phyloP scores from a whole-genome alignment of 805 yeast genomes.

The Teunomyces pallodes region DNA sequence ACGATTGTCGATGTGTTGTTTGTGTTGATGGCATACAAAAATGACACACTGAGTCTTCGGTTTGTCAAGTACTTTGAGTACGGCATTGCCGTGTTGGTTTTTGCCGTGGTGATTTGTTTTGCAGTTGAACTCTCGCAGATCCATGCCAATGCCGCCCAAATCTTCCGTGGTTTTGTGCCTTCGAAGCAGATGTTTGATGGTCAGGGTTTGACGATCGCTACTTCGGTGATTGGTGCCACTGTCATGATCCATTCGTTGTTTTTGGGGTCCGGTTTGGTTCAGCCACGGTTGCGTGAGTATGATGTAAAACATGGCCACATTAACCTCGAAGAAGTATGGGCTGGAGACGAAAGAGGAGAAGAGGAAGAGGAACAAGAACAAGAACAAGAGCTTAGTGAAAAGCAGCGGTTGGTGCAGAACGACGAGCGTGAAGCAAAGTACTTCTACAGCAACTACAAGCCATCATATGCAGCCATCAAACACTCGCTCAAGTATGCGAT shows the following conservation, averaged over 20 bases:
- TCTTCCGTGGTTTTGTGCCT: constrained; percentile 46
- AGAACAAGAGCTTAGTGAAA: background rate
- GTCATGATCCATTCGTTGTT: constrained; percentile 53
- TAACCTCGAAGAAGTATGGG: constrained; percentile 15
- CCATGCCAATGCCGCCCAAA: constrained; percentile 27
- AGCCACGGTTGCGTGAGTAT: constrained; percentile 46
- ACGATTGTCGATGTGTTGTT: constrained; percentile 46
- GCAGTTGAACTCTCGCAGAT: constrained; percentile 43
- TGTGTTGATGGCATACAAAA: constrained; percentile 46
- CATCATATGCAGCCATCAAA: constrained; percentile 68
- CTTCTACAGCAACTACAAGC: constrained; percentile 52
- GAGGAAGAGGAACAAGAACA: constrained; percentile 2
- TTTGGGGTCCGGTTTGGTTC: constrained; percentile 49
- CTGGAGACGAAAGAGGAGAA: background rate
- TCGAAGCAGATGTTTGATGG: constrained; percentile 41
- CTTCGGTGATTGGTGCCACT: constrained; percentile 49
- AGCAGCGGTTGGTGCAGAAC: constrained; percentile 3
- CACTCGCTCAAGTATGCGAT: constrained; percentile 73
- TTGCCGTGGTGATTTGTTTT: constrained; percentile 44
- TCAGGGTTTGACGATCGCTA: constrained; percentile 45
- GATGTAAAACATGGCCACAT: constrained; percentile 39
- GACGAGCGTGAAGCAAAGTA: constrained; percentile 23
- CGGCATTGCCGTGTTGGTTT: constrained; percentile 41
- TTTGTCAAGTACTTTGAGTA: constrained; percentile 37
- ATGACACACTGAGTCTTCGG: constrained; percentile 39